Evolutionary conservation across 208 protist genomes (phyloP).

Genomic region (Leishmania arabica): DNA sequence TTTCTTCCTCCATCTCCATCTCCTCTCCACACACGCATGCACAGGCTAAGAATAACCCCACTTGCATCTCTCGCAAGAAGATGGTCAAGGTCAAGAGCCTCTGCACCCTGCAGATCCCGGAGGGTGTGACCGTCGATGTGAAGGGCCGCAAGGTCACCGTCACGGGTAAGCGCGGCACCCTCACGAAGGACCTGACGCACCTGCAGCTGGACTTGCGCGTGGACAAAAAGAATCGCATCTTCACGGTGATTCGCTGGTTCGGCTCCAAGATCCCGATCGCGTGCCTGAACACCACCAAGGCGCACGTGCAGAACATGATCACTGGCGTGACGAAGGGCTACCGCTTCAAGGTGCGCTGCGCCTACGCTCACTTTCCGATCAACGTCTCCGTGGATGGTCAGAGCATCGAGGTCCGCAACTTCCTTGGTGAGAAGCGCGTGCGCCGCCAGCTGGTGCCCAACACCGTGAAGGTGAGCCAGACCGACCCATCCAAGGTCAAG

Average conservation of each 20-base stretch:
- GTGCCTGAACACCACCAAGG: slow-evolving; percentile 95
- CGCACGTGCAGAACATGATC: slow-evolving; percentile 99
- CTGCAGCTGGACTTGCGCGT: slow-evolving; percentile 90
- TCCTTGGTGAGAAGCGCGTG: slow-evolving; percentile 98
- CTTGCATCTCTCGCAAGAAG: slow-evolving; percentile 5
- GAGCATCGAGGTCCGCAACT: slow-evolving; percentile 99
- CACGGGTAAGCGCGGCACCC: slow-evolving; percentile 95
- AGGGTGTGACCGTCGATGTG: slow-evolving; percentile 64
- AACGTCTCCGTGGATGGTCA: slow-evolving; percentile 95
- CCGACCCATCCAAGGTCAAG: slow-evolving; percentile 93
- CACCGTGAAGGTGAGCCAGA: slow-evolving; percentile 89
- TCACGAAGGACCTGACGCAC: slow-evolving; percentile 95
- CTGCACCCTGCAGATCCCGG: slow-evolving; percentile 63
- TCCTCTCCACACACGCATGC: neutral
- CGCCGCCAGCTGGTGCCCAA: slow-evolving; percentile 89
- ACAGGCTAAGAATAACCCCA: neutral
- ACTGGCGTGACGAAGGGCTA: slow-evolving; percentile 99
- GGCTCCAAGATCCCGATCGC: slow-evolving; percentile 94
- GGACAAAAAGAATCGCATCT: slow-evolving; percentile 60
- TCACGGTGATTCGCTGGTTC: slow-evolving; percentile 96
- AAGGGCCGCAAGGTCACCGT: slow-evolving; percentile 90
- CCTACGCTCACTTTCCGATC: slow-evolving; percentile 99
- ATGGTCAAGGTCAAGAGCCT: slow-evolving; percentile 92
- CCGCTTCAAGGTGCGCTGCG: slow-evolving; percentile 99
- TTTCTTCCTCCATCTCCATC: neutral